Evolutionary conservation across 2,329 filamentous ascomycete genomes (phyloP), one percentile per base, ranked within the genome.

Genomic region (Fusarium longipes): DNA sequence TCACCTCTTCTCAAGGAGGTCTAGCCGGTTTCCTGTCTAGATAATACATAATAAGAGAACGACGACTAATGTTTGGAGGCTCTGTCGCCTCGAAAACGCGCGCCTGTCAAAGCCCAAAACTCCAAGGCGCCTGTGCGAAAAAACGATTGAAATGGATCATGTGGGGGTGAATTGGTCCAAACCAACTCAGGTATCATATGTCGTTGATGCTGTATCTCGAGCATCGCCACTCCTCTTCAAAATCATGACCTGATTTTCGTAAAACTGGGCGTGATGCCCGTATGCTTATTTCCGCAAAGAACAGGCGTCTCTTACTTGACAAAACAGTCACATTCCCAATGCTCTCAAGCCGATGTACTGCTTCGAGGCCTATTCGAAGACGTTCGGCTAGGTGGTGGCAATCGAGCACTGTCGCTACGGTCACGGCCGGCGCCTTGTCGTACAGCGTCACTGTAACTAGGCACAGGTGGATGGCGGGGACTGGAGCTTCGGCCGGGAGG

Each of bases 371-470:
- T 47, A 35, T 45, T 70, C 15, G 64, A 68, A 11, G 51, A 24
- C 9, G 57, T 60, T 35, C 50, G 52, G 18, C 61, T 53, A 14
- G 68, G 71, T 17, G 54, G 61, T n/a, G 65, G 67, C 8, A 72
- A 60, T 18, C 62, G 72, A 7, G 66, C 66, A 52, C 70, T 74
- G 39, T 70, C 63, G 29, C 65, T 71, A 32, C 74, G 62, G 11
- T 74, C 66, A 30, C 67, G 63, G 24, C 76, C 71, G 27, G 77
- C 77, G 12, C 84, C 84, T 68, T 87, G 83, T 56, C 81, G 80
- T 39, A 93, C 83, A 3, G 92, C 93, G 61, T 92, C 92, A 76
- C 89, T 92, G 75, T 96, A 96, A 72, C 88, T 94, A 3, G 93
- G 93, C 66, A 96, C 93, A 1, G 93, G 92, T 24, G 92, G 90